phyloP scores from a whole-genome alignment of 306 rosid genomes.

The Begonia peltatifolia region DNA sequence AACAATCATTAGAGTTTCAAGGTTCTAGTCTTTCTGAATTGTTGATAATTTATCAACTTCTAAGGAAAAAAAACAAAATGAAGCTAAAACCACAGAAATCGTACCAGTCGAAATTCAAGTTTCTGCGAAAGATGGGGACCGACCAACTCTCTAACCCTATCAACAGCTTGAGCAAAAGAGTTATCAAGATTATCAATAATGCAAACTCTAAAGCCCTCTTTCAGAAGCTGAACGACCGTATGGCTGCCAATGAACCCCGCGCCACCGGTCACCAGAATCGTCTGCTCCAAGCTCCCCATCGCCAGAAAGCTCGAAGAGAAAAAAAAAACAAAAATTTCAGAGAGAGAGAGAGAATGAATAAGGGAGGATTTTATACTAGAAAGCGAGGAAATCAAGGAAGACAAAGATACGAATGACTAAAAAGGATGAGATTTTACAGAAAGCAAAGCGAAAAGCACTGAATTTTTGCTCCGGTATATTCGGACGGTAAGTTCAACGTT shows the following conservation, averaged over 20 bases:
- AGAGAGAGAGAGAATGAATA: no score
- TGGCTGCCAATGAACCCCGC: conserved; percentile 88
- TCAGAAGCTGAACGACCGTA: conserved; percentile 80
- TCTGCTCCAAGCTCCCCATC: conserved; percentile 39
- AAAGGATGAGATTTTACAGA: no score
- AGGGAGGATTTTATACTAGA: no score
- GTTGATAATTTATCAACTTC: not conserved
- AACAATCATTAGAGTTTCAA: no score
- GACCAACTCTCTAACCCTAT: conserved; percentile 52
- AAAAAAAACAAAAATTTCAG: no score
- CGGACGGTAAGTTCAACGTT: no score
- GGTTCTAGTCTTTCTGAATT: no score
- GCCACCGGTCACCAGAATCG: conserved; percentile 73
- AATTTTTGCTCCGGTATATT: no score
- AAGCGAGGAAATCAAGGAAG: no score
- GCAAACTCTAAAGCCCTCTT: conserved; percentile 41
- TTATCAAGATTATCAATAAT: conserved; percentile 71
- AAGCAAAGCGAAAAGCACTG: no score
- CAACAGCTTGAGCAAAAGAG: conserved; percentile 51
- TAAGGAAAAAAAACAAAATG: not conserved
- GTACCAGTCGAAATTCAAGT: conserved; percentile 52
- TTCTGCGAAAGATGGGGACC: conserved; percentile 63
- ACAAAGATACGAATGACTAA: no score
- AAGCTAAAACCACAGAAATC: not conserved
- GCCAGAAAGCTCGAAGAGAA: not conserved